phyloP scores from a whole-genome alignment of 2,329 filamentous ascomycete species.

The Fusarium brachygibbosum region DNA sequence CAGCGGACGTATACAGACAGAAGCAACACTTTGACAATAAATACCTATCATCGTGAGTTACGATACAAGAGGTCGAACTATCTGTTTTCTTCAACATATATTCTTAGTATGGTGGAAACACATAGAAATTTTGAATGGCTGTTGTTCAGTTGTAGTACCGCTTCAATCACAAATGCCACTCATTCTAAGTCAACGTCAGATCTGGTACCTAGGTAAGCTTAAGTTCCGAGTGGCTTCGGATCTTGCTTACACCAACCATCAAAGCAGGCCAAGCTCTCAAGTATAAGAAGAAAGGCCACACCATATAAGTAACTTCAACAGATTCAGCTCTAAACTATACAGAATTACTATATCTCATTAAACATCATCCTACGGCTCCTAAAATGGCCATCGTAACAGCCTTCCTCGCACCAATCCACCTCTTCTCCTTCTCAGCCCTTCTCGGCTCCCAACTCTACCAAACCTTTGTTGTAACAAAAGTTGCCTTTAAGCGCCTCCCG shows the following conservation, averaged over 20 bases:
- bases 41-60: no score
- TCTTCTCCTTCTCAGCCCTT: slow-evolving; percentile 57
- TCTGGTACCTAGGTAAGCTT: slow-evolving; percentile 1
- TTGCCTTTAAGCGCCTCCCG: slow-evolving; percentile 53
- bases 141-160: rapidly evolving
- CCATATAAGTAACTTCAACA: not conserved
- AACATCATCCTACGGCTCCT: not conserved
- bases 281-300: slow-evolving; percentile 18
- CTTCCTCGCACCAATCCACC: slow-evolving; percentile 54
- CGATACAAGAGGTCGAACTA: no score
- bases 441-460: slow-evolving; percentile 59
- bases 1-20: no score
- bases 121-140: no score
- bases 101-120: no score
- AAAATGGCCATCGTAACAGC: slow-evolving; percentile 34
- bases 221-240: slow-evolving; percentile 47
- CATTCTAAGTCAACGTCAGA: not conserved
- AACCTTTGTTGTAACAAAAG: slow-evolving; percentile 56
- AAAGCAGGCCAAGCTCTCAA: not conserved
- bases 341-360: not conserved
- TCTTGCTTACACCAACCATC: slow-evolving; percentile 25
- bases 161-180: not conserved
- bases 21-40: no score
- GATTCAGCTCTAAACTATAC: not conserved
- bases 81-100: no score